Evolutionary conservation across 495 filamentous ascomycete genomes (phyloP), one percentile per base, ranked within the genome.

Genomic region (Copromyces sp.): DNA sequence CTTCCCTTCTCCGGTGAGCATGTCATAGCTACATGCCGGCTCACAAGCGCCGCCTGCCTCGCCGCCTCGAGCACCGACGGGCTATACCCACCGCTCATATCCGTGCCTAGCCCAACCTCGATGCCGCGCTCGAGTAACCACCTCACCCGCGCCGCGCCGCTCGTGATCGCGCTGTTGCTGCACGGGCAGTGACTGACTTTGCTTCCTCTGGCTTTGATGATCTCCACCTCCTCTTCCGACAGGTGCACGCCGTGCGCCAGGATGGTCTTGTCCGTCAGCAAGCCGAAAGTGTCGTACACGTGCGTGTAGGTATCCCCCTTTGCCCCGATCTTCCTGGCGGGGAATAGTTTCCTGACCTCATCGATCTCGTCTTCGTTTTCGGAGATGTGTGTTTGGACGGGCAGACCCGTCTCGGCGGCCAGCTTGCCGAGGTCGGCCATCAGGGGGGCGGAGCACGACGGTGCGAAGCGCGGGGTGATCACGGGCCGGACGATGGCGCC

Each of bases 391-490:
- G 95, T 99, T 82, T 99, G 95, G 69, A 94, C 87, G 14, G 90
- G 90, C 0, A 94, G 80, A 9, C 81, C 16, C 79, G 14, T 86
- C 39, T 87, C 83, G 9, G 80, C 78, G 0, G 91, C 90, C 1
- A 97, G 82, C 4, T 81, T 73, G 29, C 90, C 94, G 1, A 98
- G 88, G 0, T 75, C 79, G 4, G 76, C 17, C 76, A 99, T 85
- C 14, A 89, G 82, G 5, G 86, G 81, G 0, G 79, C 71, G 0
- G 89, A 87, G 75, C 95, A 98, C 4, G 87, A 86, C 0, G 93
- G 94, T 0, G 93, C 95, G 78, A 99, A 99, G 20, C 95, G 87
- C 0, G 95, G 95, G 0, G 95, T 99, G 73, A 99, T 80, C 73
- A 98, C 93, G 1, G 95, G 93, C 2, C 96, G 81, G 20, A 97